These are phyloP conservation scores for Pichia phayaonensis DNA, from an alignment of 805 yeast species.

Conservation along the genomic window DNA sequence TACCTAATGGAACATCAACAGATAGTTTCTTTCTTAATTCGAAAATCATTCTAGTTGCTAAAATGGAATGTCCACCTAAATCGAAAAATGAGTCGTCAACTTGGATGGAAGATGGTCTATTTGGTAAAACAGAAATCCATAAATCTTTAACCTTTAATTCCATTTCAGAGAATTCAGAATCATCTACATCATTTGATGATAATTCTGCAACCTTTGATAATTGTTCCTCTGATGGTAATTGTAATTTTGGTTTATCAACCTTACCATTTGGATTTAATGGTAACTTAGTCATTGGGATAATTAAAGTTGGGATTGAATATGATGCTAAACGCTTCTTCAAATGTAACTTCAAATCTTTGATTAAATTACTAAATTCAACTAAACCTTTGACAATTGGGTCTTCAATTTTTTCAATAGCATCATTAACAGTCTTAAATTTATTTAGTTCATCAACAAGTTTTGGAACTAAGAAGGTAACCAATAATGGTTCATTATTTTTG, in stretches of 20 bases:
- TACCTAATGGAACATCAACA: constrained; percentile 82
- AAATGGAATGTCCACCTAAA: constrained; percentile 94
- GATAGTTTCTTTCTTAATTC: constrained; percentile 72
- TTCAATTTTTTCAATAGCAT: constrained; percentile 37
- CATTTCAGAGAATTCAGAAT: constrained; percentile 49
- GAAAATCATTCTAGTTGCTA: constrained; percentile 96
- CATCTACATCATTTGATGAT: constrained; percentile 33
- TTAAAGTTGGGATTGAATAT: constrained; percentile 87
- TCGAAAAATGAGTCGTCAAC: constrained; percentile 90
- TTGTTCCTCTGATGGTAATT: constrained; percentile 89
- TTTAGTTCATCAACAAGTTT: constrained; percentile 38
- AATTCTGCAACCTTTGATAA: constrained; percentile 64
- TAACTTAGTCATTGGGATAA: constrained; percentile 77
- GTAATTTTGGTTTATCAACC: constrained; percentile 93
- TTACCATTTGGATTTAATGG: constrained; percentile 98
- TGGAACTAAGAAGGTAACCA: constrained; percentile 90
- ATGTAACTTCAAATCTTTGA: constrained; percentile 73
- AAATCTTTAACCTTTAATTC: constrained; percentile 69
- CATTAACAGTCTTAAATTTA: constrained; percentile 43
- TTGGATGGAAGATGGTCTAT: constrained; percentile 67
- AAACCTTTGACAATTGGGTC: constrained; percentile 75
- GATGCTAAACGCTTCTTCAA: constrained; percentile 84
- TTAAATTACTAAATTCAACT: constrained; percentile 64
- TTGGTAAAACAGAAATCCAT: constrained; percentile 84
- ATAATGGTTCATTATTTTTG: constrained; percentile 84